These are phyloP conservation scores for Jaenimonas drosophilae DNA, from an alignment of 208 protist genomes.

Conservation along the genomic window DNA sequence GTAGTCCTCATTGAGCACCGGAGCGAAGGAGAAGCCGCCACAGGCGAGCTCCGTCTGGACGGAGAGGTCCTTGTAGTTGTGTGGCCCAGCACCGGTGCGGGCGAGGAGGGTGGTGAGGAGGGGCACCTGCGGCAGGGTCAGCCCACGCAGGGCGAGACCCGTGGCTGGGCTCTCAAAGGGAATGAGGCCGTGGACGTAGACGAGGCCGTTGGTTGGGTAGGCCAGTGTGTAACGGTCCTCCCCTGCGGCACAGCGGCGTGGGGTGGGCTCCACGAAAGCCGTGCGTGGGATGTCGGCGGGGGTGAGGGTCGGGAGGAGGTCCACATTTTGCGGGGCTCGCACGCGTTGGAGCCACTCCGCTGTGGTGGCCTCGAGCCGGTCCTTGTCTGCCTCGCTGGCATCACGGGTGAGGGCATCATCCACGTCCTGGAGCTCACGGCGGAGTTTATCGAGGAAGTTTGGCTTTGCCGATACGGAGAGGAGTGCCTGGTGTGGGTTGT, in stretches of 20 bases:
- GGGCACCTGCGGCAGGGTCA: slow-evolving; percentile 35
- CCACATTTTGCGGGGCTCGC: slow-evolving; percentile 42
- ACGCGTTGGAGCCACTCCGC: slow-evolving; percentile 57
- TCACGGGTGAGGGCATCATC: slow-evolving; percentile 48
- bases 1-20: slow-evolving; percentile 69
- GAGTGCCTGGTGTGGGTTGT: slow-evolving; percentile 61
- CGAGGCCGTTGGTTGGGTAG: slow-evolving; percentile 77
- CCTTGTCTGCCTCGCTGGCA: slow-evolving; percentile 42
- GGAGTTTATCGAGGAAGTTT: slow-evolving; percentile 50
- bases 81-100: slow-evolving; percentile 41
- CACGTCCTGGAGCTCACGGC: slow-evolving; percentile 33
- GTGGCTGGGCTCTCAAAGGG: slow-evolving; percentile 27
- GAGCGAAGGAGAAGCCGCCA: slow-evolving; percentile 68
- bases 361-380: slow-evolving; percentile 42
- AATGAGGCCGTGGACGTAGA: slow-evolving; percentile 84
- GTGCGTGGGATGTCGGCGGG: slow-evolving; percentile 64
- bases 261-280: slow-evolving; percentile 70
- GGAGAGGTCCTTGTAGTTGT: slow-evolving; percentile 72
- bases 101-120: slow-evolving; percentile 49
- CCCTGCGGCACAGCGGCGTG: slow-evolving; percentile 12
- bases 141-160: slow-evolving; percentile 28
- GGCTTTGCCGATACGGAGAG: slow-evolving; percentile 62
- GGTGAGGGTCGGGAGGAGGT: slow-evolving; percentile 73
- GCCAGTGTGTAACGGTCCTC: slow-evolving; percentile 39
- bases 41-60: slow-evolving; percentile 76